phyloP scores from a whole-genome alignment of 2,329 filamentous ascomycete genomes.

The Colletotrichum sp. region DNA sequence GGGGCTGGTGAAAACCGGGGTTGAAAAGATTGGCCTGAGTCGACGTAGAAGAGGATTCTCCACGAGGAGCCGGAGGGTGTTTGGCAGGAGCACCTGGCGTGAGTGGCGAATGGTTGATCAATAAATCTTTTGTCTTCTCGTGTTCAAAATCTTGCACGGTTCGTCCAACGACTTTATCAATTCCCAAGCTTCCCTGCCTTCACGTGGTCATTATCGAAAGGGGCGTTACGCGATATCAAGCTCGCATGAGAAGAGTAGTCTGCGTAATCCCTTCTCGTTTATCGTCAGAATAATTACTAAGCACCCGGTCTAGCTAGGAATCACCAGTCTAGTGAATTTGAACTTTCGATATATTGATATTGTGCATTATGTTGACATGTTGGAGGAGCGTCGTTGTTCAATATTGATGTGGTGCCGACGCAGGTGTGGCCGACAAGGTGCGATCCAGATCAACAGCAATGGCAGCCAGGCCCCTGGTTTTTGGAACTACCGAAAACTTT shows the following conservation, averaged over 20 bases:
- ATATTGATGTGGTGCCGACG: not conserved
- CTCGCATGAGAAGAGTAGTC: not conserved
- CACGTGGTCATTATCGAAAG: not conserved
- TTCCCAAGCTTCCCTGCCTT: not conserved
- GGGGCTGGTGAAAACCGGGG: not conserved
- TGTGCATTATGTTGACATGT: not conserved
- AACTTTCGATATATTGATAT: not conserved
- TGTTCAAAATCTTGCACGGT: not conserved
- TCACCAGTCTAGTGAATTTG: accelerated
- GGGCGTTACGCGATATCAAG: not conserved
- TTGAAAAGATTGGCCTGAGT: not conserved
- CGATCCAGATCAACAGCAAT: not conserved
- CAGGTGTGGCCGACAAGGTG: not conserved
- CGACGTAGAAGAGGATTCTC: not conserved
- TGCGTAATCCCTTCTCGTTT: not conserved
- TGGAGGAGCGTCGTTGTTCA: not conserved
- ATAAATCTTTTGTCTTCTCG: not conserved
- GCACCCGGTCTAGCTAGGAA: not conserved
- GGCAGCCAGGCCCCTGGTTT: not conserved
- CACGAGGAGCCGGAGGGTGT: not conserved
- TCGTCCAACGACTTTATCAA: not conserved
- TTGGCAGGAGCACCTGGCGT: not conserved
- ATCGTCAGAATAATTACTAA: not conserved
- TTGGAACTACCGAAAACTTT: not conserved
- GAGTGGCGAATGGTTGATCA: not conserved